phyloP scores from a whole-genome alignment of 2,329 filamentous ascomycete species.

The Diplodia corticola region DNA sequence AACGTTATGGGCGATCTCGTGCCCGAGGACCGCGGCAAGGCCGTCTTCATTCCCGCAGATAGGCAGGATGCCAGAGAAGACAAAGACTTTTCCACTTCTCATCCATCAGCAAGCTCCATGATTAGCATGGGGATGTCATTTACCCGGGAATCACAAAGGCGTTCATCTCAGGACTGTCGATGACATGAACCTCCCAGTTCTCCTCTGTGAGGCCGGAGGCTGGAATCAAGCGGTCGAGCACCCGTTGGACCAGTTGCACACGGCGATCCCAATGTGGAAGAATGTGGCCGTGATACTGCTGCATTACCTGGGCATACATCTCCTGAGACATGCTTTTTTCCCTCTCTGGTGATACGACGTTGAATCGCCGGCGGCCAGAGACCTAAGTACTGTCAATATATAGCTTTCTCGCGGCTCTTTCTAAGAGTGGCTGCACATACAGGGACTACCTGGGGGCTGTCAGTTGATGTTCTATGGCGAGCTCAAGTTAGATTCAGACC shows the following conservation, averaged over 20 bases:
- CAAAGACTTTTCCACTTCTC: conserved; percentile 71
- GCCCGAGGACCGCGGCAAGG: conserved; percentile 72
- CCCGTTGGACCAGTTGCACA: conserved; percentile 58
- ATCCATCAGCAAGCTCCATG: not conserved
- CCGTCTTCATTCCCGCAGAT: conserved; percentile 67
- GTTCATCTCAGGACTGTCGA: conserved; percentile 68
- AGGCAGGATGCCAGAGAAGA: conserved; percentile 71
- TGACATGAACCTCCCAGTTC: conserved; percentile 73
- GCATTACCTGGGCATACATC: conserved; percentile 59
- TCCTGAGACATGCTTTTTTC: conserved; percentile 57
- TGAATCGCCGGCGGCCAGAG: conserved; percentile 71
- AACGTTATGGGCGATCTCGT: conserved; percentile 77
- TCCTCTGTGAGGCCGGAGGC: conserved; percentile 60
- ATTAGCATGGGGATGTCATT: too few species aligned
- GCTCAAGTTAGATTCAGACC: conserved; percentile 26
- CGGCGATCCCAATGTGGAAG: conserved; percentile 62
- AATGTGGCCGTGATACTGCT: conserved; percentile 56
- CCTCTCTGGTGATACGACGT: conserved; percentile 59
- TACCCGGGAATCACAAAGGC: conserved; percentile 74
- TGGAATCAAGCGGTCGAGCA: conserved; percentile 67
- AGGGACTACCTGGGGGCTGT: not conserved
- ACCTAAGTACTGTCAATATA: conserved; percentile 43
- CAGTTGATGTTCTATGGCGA: not conserved
- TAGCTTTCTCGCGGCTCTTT: not conserved
- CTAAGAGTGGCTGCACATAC: not conserved